phyloP scores from a whole-genome alignment of 2,329 filamentous ascomycete genomes.

The Ophiostoma perfectum region DNA sequence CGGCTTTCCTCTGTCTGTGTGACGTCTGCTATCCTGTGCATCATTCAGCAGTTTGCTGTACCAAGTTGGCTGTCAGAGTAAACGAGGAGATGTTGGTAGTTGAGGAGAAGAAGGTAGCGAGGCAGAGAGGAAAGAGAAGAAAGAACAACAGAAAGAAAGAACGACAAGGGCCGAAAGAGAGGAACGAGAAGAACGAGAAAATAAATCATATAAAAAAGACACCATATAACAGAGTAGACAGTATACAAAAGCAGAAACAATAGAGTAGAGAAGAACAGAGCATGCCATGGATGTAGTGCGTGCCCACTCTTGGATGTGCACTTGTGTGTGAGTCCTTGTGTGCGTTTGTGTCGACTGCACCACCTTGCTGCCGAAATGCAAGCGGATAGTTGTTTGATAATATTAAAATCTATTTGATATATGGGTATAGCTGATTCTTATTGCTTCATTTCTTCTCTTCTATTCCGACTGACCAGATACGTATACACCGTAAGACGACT shows the following conservation, averaged over 20 bases:
- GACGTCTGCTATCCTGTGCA: slow-evolving; percentile 4
- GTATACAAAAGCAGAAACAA: background rate
- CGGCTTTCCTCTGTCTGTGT: slow-evolving; percentile 8
- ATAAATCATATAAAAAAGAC: background rate
- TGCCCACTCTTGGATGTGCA: background rate
- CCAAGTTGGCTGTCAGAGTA: background rate
- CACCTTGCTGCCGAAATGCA: background rate
- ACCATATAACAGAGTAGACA: too few species aligned
- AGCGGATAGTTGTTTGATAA: background rate
- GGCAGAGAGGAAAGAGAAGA: background rate
- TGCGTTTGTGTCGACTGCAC: slow-evolving; percentile 5
- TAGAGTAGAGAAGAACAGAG: background rate
- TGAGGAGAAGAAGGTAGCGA: background rate
- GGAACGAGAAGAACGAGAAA: background rate
- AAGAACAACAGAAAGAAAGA: background rate
- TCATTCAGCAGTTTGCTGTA: background rate
- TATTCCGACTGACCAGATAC: too few species aligned
- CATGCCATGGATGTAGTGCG: background rate
- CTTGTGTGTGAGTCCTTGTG: background rate
- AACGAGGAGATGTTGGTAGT: background rate
- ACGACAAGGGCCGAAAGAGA: too few species aligned
- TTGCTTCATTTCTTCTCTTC: too few species aligned
- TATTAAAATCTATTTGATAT: too few species aligned
- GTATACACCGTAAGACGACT: too few species aligned
- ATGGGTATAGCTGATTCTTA: too few species aligned